Base-by-base conservation (phyloP, 805 yeast genomes). In the Lipomyces japonicus region DNA sequence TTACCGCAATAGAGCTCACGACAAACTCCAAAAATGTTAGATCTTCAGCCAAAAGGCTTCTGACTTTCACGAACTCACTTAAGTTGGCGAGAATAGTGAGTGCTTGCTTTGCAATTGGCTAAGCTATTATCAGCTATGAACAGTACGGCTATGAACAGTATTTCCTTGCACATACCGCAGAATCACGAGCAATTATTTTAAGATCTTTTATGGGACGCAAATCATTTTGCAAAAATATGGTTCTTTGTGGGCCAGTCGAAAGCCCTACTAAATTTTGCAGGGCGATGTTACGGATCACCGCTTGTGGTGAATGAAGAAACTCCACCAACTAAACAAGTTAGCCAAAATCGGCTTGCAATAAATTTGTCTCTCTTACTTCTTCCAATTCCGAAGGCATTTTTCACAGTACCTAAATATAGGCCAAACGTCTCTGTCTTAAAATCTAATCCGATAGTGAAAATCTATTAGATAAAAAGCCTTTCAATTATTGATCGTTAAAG, bases 71-170 rank as follows among this genome's bases (percentile, higher is more conserved):
- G 64, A 85, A 88, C 58, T 81, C 93, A 68, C 95, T 84, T 50
- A 91, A 68, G 63, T 93, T 93, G 7, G 85, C 86, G 61, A 93
- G 71, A 28, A 85, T 86, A 0, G 96, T 88, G 16, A 84, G 70
- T 0, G 96, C 78, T 35, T 59, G 59, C 43, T 62, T 63, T 23
- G 59, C 64, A 3, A 64, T 57, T 4, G 28, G 36, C 51, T 54
- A n/a, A n/a, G n/a, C n/a, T n/a, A n/a, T n/a, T n/a, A n/a, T n/a
- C n/a, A n/a, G 31, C 14, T 23, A 14, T 16, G 18, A 24, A 16
- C n/a, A n/a, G 38, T 23, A n/a, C 6, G 36, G 21, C 16, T 34
- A 34, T 30, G 24, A 31, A n/a, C 16, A 36, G 26, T 37, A 16
- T 21, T 4, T 25, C n/a, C 30, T 14, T 12, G 12, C 23, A 49